Base-by-base conservation (phyloP, 1,284 basidiomycete species). In the Ceraceosorus bombacis region DNA sequence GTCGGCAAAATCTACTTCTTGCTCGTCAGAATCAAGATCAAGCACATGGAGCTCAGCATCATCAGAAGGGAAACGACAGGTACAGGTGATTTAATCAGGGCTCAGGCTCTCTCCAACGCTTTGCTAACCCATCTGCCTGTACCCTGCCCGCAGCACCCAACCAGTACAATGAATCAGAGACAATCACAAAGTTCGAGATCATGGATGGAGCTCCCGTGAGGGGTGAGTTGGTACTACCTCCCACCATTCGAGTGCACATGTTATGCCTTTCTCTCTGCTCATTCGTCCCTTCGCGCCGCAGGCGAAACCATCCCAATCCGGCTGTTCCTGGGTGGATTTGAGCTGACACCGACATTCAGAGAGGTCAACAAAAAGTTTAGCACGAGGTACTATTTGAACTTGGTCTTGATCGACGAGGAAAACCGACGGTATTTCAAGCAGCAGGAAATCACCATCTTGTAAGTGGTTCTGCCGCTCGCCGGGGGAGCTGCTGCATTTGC, bases 341-440 rank as follows among this genome's bases (percentile, higher is more conserved):
- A 98, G 78, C 82, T 98, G 54, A 98, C 94, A 2, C 95, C 95
- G 1, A 98, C 94, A 8, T 98, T 97, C 84, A 84, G 94, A 27
- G 94, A 98, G 71, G 90, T 98, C 69, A 98, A 97, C 84, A 98
- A 98, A 83, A 96, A 94, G 81, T 98, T 98, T 80, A 91, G 88
- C 76, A 90, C 89, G 43, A 82, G 94, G 59, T 98, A 97, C 80
- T 98, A 97, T 41, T 60, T 76, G 53, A 98, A 97, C 77, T 82
- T 98, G 43, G 95, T 98, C 2, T 83, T 96, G 62, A 92, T 97
- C 64, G 94, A 98, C 77, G 93, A 97, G 79, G 94, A 97, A 82
- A 97, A 97, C 79, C 82, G 91, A 70, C 82, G 91, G 66, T 94
- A 94, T 78, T 94, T 94, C 80, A 94, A 94, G 80, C 66, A 77